Evolutionary conservation across 2,329 filamentous ascomycete species (phyloP).

Genomic region (Cytospora paraplurivora): DNA sequence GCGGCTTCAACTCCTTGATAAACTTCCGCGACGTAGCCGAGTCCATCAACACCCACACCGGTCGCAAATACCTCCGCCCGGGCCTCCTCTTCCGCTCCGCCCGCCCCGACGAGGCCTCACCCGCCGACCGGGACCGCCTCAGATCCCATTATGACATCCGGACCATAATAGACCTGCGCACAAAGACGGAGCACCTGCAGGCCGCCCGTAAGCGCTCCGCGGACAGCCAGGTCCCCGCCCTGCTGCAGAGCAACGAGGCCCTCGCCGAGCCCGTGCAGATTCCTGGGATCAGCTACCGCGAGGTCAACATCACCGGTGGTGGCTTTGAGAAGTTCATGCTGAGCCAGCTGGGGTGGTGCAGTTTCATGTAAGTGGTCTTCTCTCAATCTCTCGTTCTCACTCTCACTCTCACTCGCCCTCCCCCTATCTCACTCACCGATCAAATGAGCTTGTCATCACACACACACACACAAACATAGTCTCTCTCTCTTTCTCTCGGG

Average conservation of each 20-base stretch:
- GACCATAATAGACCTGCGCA: slow-evolving; percentile 78
- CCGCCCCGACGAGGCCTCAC: slow-evolving; percentile 72
- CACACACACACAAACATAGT: no score
- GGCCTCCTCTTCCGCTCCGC: slow-evolving; percentile 70
- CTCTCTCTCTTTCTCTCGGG: no score
- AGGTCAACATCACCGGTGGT: slow-evolving; percentile 74
- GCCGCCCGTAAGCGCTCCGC: slow-evolving; percentile 63
- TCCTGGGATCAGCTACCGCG: slow-evolving; percentile 61
- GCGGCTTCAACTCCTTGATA: slow-evolving; percentile 58
- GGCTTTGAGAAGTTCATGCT: slow-evolving; percentile 70
- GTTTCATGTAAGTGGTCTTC: slow-evolving; percentile 55
- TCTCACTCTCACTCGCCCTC: not conserved
- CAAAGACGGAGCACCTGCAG: slow-evolving; percentile 75
- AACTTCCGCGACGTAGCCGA: slow-evolving; percentile 79
- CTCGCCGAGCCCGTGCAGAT: slow-evolving; percentile 62
- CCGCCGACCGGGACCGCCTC: slow-evolving; percentile 63
- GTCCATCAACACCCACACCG: slow-evolving; percentile 63
- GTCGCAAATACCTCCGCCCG: slow-evolving; percentile 52
- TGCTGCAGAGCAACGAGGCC: slow-evolving; percentile 51
- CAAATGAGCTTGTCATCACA: not conserved
- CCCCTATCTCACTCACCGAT: not conserved
- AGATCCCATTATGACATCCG: slow-evolving; percentile 63
- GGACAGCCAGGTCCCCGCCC: slow-evolving; percentile 46
- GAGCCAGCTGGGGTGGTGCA: slow-evolving; percentile 67
- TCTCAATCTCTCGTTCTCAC: not conserved